phyloP scores from a whole-genome alignment of 2,329 filamentous ascomycete species.

The Botrytis deweyae region DNA sequence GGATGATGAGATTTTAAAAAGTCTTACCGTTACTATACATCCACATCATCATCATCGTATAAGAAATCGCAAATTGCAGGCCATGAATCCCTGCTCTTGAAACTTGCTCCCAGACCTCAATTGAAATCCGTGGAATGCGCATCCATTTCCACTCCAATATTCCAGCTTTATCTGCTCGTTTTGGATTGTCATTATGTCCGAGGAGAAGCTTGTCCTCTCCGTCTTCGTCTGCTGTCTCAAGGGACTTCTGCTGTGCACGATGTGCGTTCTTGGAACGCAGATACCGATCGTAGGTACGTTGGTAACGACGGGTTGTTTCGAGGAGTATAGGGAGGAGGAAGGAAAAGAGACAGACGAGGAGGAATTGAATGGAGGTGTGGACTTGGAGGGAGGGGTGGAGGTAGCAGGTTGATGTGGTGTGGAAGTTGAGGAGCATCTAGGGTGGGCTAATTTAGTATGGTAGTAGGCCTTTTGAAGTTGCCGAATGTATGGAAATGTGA shows the following conservation, averaged over 20 bases:
- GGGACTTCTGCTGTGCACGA: not conserved
- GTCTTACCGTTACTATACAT: conserved; percentile 34
- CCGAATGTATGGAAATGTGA: not conserved
- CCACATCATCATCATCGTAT: conserved; percentile 30
- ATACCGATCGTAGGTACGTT: conserved; percentile 29
- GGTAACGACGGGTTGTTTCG: conserved; percentile 29
- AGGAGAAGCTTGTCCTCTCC: conserved; percentile 28
- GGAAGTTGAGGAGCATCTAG: conserved; percentile 35
- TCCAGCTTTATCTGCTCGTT: not conserved
- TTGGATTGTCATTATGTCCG: not conserved
- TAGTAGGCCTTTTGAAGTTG: not conserved
- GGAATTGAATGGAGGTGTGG: conserved; percentile 28
- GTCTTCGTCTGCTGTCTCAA: conserved; percentile 25
- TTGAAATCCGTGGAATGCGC: not conserved
- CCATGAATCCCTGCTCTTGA: conserved; percentile 27
- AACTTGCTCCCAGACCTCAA: conserved; percentile 24
- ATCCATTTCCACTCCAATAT: not conserved
- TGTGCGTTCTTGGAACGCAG: conserved; percentile 19
- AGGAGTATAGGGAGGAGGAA: conserved; percentile 31
- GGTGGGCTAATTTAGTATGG: not conserved
- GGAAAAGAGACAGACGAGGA: conserved; percentile 29
- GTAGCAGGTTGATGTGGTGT: conserved; percentile 33
- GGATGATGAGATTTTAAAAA: not conserved
- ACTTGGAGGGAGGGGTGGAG: conserved; percentile 29
- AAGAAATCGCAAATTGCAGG: conserved; percentile 29